Conservation (phyloP, 2,329 filamentous ascomycete genomes). For the Monosporascus sp. region DNA sequence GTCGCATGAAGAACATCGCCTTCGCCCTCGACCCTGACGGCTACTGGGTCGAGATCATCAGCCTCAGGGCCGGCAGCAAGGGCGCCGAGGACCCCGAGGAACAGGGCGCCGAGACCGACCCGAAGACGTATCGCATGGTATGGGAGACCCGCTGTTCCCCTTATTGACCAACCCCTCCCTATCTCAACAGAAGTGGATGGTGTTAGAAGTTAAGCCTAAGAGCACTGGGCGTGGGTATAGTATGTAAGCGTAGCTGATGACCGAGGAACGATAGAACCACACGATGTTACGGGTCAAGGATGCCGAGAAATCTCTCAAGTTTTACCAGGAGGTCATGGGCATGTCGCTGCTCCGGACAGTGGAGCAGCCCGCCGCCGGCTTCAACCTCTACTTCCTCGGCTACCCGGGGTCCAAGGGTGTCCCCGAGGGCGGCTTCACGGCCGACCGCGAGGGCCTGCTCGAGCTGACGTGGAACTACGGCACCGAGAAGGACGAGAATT, state of each 20-base stretch:
- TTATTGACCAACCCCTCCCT: not conserved
- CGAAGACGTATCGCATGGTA: constrained; percentile 67
- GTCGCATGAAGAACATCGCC: constrained; percentile 80
- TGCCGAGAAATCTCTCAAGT: constrained; percentile 65
- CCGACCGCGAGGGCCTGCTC: constrained; percentile 73
- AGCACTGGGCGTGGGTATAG: too few species aligned
- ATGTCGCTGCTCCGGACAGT: constrained; percentile 74
- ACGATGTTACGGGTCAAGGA: constrained; percentile 95
- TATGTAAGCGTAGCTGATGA: constrained; percentile 1
- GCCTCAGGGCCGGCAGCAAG: constrained; percentile 50
- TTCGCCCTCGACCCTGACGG: constrained; percentile 86
- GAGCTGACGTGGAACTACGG: constrained; percentile 84
- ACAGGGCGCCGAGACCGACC: constrained; percentile 65
- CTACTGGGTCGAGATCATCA: constrained; percentile 82
- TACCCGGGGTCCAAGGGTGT: constrained; percentile 58
- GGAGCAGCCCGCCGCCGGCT: constrained; percentile 65
- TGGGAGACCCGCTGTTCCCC: not conserved
- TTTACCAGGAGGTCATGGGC: constrained; percentile 81
- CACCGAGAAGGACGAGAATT: constrained; percentile 78
- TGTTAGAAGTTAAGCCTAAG: not conserved
- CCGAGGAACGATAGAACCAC: constrained; percentile 55
- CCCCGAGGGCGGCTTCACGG: constrained; percentile 49
- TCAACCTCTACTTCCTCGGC: constrained; percentile 90
- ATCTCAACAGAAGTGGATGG: not conserved
- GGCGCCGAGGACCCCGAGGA: constrained; percentile 63